These are phyloP conservation scores for Porphyridium purpureum DNA, from an alignment of 23 red algal species.

Conservation along the genomic window DNA sequence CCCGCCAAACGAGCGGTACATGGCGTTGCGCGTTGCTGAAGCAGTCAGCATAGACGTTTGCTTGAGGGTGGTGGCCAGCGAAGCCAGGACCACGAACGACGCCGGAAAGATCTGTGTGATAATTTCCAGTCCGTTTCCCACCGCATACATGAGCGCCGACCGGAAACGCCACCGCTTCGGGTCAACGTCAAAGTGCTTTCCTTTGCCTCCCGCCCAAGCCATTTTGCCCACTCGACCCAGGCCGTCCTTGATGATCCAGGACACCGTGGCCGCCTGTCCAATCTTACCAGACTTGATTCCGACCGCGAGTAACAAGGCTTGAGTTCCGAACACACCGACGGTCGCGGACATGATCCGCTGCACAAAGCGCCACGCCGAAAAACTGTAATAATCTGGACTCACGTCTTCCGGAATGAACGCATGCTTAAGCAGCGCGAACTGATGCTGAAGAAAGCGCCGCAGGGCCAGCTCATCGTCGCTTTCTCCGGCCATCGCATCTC, in stretches of 20 bases:
- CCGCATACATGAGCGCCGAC: slow-evolving; percentile 65
- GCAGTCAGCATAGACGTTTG: slow-evolving; percentile 88
- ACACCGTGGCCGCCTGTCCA: slow-evolving; percentile 78
- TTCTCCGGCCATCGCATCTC: too few relatives aligned
- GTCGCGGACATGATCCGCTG: slow-evolving; percentile 81
- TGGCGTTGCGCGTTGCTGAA: slow-evolving; percentile 91
- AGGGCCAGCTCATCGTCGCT: neutral
- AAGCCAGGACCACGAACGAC: slow-evolving; percentile 80
- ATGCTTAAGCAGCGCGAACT: slow-evolving; percentile 13
- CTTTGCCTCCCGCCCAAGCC: slow-evolving; percentile 85
- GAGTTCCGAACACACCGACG: slow-evolving; percentile 87
- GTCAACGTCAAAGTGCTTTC: slow-evolving; percentile 93
- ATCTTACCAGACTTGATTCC: slow-evolving; percentile 83
- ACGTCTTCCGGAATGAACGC: slow-evolving; percentile 90
- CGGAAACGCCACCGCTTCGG: slow-evolving; percentile 88
- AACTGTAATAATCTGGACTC: slow-evolving; percentile 86
- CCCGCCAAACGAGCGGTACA: slow-evolving; percentile 91
- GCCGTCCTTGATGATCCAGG: slow-evolving; percentile 95
- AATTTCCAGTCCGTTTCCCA: slow-evolving; percentile 92
- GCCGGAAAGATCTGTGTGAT: slow-evolving; percentile 84
- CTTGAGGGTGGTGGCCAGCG: slow-evolving; percentile 79
- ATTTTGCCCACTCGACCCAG: slow-evolving; percentile 94
- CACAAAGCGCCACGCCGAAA: slow-evolving; percentile 67
- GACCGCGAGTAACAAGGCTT: slow-evolving; percentile 79
- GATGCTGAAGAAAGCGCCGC: slow-evolving; percentile 1